These are phyloP conservation scores for Adansonia digitata DNA, from an alignment of 345 rosid genomes.

Conservation along the genomic window DNA sequence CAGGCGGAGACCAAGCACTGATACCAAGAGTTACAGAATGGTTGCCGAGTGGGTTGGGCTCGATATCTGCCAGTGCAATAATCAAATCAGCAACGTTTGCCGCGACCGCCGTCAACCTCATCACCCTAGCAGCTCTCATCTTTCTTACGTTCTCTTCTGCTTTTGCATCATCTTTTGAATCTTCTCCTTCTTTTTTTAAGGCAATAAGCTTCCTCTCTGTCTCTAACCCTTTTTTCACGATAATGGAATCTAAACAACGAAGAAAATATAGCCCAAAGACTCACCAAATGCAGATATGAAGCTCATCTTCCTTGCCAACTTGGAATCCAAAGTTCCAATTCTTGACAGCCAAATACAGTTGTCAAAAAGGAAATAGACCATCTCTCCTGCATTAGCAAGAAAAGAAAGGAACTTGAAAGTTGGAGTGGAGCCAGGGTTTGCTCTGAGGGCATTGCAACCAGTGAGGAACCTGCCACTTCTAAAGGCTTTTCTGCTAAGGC, in stretches of 20 bases:
- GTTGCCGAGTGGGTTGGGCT: conserved; percentile 86
- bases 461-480: conserved; percentile 87
- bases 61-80: conserved; percentile 74
- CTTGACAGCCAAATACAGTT: conserved; percentile 92
- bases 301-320: conserved; percentile 73
- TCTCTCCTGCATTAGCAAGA: conserved; percentile 87
- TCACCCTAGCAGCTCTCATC: conserved; percentile 57
- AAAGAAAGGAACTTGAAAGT: conserved; percentile 44
- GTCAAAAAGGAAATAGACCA: conserved; percentile 93
- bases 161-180: conserved; percentile 26
- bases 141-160: conserved; percentile 32
- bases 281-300: conserved; percentile 94
- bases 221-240: conserved; percentile 47
- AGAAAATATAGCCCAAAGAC: conserved; percentile 85
- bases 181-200: conserved; percentile 9
- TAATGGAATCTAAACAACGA: conserved; percentile 57
- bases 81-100: conserved; percentile 89
- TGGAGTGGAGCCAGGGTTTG: conserved; percentile 59
- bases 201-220: conserved; percentile 41
- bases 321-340: conserved; percentile 68
- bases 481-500: conserved; percentile 91
- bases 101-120: conserved; percentile 80
- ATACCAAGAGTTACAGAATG: conserved; percentile 69
- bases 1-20: conserved; percentile 92
- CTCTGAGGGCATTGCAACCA: conserved; percentile 72